Percentiles rank a stretch among this genome's conserved stretches.
These are phyloP conservation scores for Colletotrichum sp. DNA, from an alignment of 2,329 filamentous ascomycete species.

Conservation along the genomic window DNA sequence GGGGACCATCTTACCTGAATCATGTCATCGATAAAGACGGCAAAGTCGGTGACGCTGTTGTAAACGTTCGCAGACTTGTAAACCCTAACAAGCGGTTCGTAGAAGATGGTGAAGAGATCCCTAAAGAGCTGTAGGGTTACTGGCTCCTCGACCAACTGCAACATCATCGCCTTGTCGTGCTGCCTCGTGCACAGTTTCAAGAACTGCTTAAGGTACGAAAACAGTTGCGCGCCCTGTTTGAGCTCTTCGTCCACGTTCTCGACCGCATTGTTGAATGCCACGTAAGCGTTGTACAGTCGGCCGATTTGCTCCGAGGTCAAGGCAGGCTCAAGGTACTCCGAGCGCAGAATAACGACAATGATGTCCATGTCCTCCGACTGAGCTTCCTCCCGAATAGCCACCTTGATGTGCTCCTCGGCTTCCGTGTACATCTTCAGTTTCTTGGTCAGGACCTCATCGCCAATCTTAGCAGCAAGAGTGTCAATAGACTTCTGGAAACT, in stretches of 20 bases:
- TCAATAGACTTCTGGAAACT: conserved; percentile 89
- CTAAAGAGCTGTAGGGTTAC: conserved; percentile 96
- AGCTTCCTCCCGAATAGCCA: conserved; percentile 76
- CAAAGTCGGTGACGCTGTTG: conserved; percentile 96
- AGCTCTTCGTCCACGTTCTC: conserved; percentile 90
- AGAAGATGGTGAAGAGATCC: conserved; percentile 98
- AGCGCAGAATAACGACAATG: conserved; percentile 83
- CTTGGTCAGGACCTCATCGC: conserved; percentile 77
- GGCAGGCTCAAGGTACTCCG: conserved; percentile 75
- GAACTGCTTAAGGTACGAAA: conserved; percentile 93
- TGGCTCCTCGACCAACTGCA: conserved; percentile 92
- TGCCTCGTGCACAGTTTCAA: conserved; percentile 91
- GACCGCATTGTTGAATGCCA: conserved; percentile 93
- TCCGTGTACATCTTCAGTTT: conserved; percentile 85
- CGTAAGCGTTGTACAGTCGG: conserved; percentile 90
- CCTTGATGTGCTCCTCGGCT: conserved; percentile 76
- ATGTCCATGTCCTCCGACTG: conserved; percentile 78
- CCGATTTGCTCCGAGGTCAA: conserved; percentile 79
- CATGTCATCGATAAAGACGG: conserved; percentile 89
- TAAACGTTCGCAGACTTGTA: conserved; percentile 99
- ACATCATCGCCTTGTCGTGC: conserved; percentile 97
- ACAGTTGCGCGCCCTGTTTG: conserved; percentile 87
- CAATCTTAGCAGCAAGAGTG: conserved; percentile 75
- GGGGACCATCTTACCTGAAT: conserved; percentile 66
- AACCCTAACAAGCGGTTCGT: conserved; percentile 93